Evolutionary conservation across 2,329 filamentous ascomycete genomes (phyloP).

Genomic region (Cryphonectria radicalis): DNA sequence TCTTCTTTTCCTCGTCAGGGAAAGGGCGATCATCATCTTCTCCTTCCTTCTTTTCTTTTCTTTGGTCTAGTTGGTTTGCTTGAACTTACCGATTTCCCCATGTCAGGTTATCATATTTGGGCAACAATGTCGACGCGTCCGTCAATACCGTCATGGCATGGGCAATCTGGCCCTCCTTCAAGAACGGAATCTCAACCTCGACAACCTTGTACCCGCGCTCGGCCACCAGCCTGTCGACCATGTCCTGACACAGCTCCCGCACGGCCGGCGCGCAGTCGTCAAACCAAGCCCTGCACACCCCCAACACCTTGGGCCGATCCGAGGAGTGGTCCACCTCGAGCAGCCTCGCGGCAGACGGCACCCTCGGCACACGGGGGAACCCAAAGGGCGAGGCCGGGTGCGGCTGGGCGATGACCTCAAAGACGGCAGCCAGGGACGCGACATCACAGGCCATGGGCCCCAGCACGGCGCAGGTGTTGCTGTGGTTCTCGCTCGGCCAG

Average conservation of each 20-base stretch:
- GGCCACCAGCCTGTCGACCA: constrained; percentile 57
- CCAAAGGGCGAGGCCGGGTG: constrained; percentile 62
- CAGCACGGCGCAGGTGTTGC: constrained; percentile 65
- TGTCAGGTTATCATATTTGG: constrained; percentile 55
- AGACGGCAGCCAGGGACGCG: constrained; percentile 67
- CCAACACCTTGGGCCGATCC: constrained; percentile 55
- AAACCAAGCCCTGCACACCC: constrained; percentile 70
- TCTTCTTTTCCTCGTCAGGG: not conserved
- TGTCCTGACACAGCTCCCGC: constrained; percentile 45
- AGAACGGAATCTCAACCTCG: constrained; percentile 61
- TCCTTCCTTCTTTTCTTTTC: not conserved
- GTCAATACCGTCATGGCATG: constrained; percentile 76
- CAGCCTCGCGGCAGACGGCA: constrained; percentile 33
- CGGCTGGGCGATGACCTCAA: constrained; percentile 66
- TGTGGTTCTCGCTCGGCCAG: constrained; percentile 61
- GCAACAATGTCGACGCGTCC: constrained; percentile 56
- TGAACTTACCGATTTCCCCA: constrained; percentile 43
- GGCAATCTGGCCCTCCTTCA: constrained; percentile 68
- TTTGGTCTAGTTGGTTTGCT: too few species aligned
- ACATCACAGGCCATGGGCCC: constrained; percentile 72
- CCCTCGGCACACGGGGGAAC: constrained; percentile 39
- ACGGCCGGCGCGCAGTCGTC: constrained; percentile 47
- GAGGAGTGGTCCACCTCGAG: constrained; percentile 26
- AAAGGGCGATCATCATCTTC: too few species aligned
- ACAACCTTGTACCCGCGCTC: constrained; percentile 58